Percentiles rank a stretch among this genome's conserved stretches.
phyloP scores from a whole-genome alignment of 345 rosid species.

The Psidium guajava region DNA sequence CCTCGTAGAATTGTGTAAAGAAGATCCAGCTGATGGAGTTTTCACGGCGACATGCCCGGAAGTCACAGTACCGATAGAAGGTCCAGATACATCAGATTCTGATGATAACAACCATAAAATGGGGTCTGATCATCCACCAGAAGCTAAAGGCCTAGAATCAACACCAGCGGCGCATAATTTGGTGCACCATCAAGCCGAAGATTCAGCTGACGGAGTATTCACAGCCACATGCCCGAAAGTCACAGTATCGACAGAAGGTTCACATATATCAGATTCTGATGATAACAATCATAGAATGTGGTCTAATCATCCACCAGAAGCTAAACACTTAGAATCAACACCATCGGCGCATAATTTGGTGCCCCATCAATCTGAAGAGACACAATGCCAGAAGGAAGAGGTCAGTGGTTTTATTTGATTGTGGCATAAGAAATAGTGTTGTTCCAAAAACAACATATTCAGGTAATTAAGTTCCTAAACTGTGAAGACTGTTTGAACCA shows the following conservation, averaged over 20 bases:
- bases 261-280: not conserved
- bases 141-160: not conserved
- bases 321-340: not conserved
- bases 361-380: not conserved
- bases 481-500: not conserved
- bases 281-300: not conserved
- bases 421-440: not conserved
- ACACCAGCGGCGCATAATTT: not conserved
- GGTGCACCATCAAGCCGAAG: not conserved
- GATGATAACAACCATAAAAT: not conserved
- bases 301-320: not conserved
- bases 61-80: not conserved
- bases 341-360: not conserved
- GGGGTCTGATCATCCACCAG: not conserved
- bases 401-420: not conserved
- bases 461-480: not conserved
- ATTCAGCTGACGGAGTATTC: not conserved
- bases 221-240: not conserved
- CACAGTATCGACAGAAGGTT: not conserved
- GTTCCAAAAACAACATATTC: not conserved
- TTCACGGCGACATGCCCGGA: not conserved
- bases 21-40: not conserved
- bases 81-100: not conserved
- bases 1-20: not conserved
- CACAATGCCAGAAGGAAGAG: not conserved